Base-by-base conservation (phyloP, 768 basidiomycete genomes). In the Lyophyllum semitale region DNA sequence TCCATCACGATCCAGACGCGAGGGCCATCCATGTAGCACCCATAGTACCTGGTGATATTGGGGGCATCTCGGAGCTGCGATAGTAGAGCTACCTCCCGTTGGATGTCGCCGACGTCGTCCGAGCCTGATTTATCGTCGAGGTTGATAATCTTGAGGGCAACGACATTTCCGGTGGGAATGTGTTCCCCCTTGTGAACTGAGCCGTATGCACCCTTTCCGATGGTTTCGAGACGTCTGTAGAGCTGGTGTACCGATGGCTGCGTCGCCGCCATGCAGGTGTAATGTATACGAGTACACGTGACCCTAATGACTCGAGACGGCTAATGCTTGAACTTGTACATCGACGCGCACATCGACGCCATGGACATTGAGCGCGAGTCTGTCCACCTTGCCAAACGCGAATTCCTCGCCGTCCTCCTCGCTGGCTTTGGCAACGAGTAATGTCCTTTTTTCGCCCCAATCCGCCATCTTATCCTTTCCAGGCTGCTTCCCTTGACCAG, bases 1-100 rank as follows among this genome's bases (percentile, higher is more conserved):
- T 99, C 97, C 97, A 99, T 99, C 33, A 89, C 93, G 62, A 99
- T 98, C 95, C 97, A 99, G 9, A 99, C 93, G 46, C 93, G 90
- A 26, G 94, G 91, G 0, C 95, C 95, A 66, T 96, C 91, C 67
- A 97, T 82, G 73, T 91, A 88, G 73, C 94, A 97, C n/a, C 94
- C 96, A 71, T 88, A 97, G 76, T 99, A 99, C 64, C 92, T 84
- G 22, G 92, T 98, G 65, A 97, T 85, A 67, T 95, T 95, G 26
- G 91, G 88, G 0, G 91, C 91, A 54, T 93, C 93, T 20, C 93
- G 80, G 29, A 98, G 82, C 66, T 96, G 94, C 42, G 89, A 87
- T 18, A 98, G 80, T 48, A 99, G 84, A 9, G 93, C 87, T 27
- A 99, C 94, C 72, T 98, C 97, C 57, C 91, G 89, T 72, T 98